Percentiles rank a stretch among this genome's conserved stretches.
Conservation (phyloP, 2,329 filamentous ascomycete genomes). For the Trichoderma oligosporum region DNA sequence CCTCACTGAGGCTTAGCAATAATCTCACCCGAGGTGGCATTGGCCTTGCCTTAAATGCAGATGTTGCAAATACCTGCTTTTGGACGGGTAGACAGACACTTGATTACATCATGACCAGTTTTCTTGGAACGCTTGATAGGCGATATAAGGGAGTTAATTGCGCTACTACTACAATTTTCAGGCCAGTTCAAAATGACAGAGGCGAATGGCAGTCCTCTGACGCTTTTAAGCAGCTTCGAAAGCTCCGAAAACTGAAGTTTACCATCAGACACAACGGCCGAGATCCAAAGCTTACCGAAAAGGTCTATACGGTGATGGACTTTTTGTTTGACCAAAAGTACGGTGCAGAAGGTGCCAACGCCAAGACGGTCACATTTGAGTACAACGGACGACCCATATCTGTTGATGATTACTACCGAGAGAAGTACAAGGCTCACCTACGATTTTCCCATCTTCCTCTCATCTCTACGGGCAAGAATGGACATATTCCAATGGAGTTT, state of each 20-base stretch:
- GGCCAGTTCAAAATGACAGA: conserved; percentile 32
- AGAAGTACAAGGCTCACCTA: conserved; percentile 52
- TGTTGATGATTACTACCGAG: conserved; percentile 53
- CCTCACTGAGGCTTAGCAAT: conserved; percentile 74
- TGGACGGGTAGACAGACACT: conserved; percentile 53
- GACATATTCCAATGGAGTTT: conserved; percentile 59
- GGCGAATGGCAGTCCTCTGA: conserved; percentile 41
- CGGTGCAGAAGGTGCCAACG: conserved; percentile 44
- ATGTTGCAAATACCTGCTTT: conserved; percentile 89
- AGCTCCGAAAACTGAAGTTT: conserved; percentile 55
- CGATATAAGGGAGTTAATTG: conserved; percentile 29
- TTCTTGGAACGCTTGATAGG: conserved; percentile 31
- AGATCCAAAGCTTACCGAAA: conserved; percentile 33
- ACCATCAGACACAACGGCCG: conserved; percentile 50
- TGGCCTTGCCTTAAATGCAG: conserved; percentile 77
- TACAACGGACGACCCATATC: conserved; percentile 43
- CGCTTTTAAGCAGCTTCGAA: conserved; percentile 52
- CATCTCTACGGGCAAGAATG: conserved; percentile 53
- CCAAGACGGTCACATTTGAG: conserved; percentile 55
- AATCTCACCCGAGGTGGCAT: conserved; percentile 45
- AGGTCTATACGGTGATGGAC: conserved; percentile 50
- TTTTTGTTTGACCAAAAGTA: conserved; percentile 47
- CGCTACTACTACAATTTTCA: conserved; percentile 31
- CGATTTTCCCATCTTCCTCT: conserved; percentile 50
- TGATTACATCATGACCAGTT: conserved; percentile 37